Percentiles rank a stretch among this genome's conserved stretches.
These are phyloP conservation scores for Schrenkiella parvula DNA, from an alignment of 345 rosid species.

Conservation along the genomic window DNA sequence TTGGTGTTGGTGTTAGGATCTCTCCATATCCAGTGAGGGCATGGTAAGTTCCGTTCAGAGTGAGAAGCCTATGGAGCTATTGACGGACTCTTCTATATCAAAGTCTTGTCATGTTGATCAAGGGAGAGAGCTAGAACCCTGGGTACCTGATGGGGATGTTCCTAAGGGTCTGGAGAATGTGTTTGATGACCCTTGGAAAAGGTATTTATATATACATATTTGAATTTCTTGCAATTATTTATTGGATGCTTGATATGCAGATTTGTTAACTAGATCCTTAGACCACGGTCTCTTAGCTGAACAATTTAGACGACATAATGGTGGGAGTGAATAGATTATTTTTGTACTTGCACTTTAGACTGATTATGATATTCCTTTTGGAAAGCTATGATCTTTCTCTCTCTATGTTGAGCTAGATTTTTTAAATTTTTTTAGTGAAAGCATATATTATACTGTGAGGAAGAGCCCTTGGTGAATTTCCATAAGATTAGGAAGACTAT, in stretches of 20 bases:
- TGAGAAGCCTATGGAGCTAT: conserved; percentile 60
- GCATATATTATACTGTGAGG: background rate
- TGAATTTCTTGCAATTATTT: conserved; percentile 10
- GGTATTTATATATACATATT: conserved; percentile 45
- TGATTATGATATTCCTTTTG: conserved; percentile 1
- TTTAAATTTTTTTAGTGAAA: background rate
- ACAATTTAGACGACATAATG: background rate
- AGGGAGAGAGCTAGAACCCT: conserved; percentile 74
- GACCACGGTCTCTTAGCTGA: background rate
- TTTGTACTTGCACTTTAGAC: conserved; percentile 1
- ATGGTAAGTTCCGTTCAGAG: conserved; percentile 44
- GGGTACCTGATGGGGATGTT: conserved; percentile 80
- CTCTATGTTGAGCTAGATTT: background rate
- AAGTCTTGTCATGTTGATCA: conserved; percentile 48
- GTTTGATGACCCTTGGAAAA: conserved; percentile 59
- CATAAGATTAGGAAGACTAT: background rate
- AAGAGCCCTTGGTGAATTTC: conserved; percentile 1
- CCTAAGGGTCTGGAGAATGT: conserved; percentile 64
- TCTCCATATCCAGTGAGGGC: conserved; percentile 63
- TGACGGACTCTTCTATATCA: conserved; percentile 80
- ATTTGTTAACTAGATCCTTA: background rate
- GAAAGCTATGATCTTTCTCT: conserved; percentile 12
- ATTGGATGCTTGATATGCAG: background rate
- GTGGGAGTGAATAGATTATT: background rate
- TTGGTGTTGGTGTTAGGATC: conserved; percentile 50